phyloP scores from a whole-genome alignment of 768 basidiomycete genomes.

The Trametes elegans region DNA sequence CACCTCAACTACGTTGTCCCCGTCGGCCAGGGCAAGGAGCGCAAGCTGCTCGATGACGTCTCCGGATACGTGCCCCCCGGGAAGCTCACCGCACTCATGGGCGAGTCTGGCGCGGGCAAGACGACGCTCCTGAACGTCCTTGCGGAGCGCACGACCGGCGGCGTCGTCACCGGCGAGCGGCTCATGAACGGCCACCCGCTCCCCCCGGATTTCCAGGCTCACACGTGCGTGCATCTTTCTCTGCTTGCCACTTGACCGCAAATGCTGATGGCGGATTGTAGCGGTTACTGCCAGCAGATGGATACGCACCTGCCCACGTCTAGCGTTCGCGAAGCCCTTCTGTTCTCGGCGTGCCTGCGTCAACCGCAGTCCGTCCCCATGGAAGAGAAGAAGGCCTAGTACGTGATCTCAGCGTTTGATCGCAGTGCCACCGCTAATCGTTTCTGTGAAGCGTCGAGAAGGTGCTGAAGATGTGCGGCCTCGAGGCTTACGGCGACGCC shows the following conservation, averaged over 20 bases:
- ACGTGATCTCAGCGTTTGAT: slow-evolving; percentile 28
- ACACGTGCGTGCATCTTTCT: slow-evolving; percentile 36
- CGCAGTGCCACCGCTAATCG: background rate
- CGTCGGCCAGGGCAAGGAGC: slow-evolving; percentile 41
- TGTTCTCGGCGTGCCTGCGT: slow-evolving; percentile 77
- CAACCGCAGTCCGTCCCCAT: slow-evolving; percentile 65
- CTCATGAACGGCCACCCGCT: slow-evolving; percentile 45
- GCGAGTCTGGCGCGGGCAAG: slow-evolving; percentile 53
- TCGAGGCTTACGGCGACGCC: slow-evolving; percentile 64
- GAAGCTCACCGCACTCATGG: slow-evolving; percentile 78
- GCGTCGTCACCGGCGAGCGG: slow-evolving; percentile 41
- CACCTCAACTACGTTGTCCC: slow-evolving; percentile 65
- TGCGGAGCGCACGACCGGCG: slow-evolving; percentile 37
- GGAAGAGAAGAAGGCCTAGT: slow-evolving; percentile 80
- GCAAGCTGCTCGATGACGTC: slow-evolving; percentile 64
- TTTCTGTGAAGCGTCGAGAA: slow-evolving; percentile 43
- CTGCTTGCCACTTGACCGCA: background rate
- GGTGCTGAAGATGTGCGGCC: slow-evolving; percentile 59
- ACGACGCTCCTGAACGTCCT: slow-evolving; percentile 52
- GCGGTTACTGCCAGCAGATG: slow-evolving; percentile 85
- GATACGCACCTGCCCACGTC: slow-evolving; percentile 74
- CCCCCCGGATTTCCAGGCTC: slow-evolving; percentile 51
- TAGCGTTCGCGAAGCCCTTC: slow-evolving; percentile 79
- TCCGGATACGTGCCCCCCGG: slow-evolving; percentile 83
- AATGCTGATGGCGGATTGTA: slow-evolving; percentile 27